Percentiles rank a stretch among this genome's conserved stretches.
These are phyloP conservation scores for Chlorella ohadii DNA, from an alignment of 139 green algal species.

Conservation along the genomic window DNA sequence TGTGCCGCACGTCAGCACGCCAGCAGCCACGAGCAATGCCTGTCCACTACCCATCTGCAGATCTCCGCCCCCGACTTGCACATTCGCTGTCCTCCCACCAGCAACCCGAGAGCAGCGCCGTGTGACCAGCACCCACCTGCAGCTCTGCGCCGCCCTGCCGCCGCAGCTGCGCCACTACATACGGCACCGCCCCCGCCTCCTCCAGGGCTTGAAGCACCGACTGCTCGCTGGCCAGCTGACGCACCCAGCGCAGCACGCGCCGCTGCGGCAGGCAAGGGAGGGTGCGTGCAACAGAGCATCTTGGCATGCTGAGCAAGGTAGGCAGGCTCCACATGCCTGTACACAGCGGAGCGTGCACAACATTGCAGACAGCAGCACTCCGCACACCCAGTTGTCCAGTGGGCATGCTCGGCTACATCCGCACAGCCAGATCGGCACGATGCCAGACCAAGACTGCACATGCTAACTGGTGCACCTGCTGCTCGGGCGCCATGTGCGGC, in stretches of 20 bases:
- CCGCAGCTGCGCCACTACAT: conserved; percentile 50
- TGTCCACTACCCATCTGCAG: too few species aligned
- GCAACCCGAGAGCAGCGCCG: too few species aligned
- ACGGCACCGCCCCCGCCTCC: conserved; percentile 48
- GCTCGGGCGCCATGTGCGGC: background rate
- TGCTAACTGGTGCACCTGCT: too few species aligned
- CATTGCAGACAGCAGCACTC: background rate
- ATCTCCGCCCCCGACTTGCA: too few species aligned
- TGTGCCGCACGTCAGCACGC: too few species aligned
- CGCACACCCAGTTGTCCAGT: too few species aligned
- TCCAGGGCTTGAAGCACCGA: conserved; percentile 64
- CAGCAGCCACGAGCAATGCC: too few species aligned
- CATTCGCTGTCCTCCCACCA: too few species aligned
- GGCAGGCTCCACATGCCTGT: background rate
- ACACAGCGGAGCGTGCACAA: background rate
- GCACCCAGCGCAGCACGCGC: conserved; percentile 32
- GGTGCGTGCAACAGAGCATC: background rate
- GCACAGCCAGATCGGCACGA: too few species aligned
- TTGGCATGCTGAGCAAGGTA: background rate
- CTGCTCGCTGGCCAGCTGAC: conserved; percentile 48
- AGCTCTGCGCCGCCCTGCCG: background rate
- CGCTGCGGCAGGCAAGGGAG: background rate
- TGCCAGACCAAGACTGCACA: too few species aligned
- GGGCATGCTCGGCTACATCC: too few species aligned
- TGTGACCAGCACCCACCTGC: background rate